phyloP scores from a whole-genome alignment of 1,139 yeast genomes.

The Geotrichum macrosporum region DNA sequence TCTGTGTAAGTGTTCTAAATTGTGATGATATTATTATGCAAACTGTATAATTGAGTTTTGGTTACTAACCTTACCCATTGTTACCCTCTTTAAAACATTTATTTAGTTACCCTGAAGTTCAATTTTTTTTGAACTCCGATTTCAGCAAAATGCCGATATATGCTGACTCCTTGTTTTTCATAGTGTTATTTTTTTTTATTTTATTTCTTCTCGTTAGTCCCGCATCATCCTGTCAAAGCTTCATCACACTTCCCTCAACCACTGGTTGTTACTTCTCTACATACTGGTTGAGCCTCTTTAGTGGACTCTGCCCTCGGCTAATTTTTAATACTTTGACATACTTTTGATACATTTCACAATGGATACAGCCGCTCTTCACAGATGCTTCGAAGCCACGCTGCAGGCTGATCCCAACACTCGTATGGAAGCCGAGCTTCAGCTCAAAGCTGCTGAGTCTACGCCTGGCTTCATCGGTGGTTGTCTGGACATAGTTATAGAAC shows the following conservation, averaged over 20 bases:
- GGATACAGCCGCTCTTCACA: constrained; percentile 64
- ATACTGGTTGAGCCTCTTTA: neutral
- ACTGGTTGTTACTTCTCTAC: neutral
- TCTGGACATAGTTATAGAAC: constrained; percentile 62
- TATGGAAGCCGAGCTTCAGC: constrained; percentile 62
- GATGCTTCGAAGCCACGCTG: constrained; percentile 78
- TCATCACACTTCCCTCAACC: neutral
- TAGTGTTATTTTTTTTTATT: neutral
- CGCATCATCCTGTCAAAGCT: neutral
- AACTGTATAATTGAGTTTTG: too few species aligned
- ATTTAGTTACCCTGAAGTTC: too few species aligned
- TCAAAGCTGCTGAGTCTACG: constrained; percentile 51
- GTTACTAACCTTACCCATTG: too few species aligned
- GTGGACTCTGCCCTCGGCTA: constrained; percentile 3
- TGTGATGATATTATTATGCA: too few species aligned
- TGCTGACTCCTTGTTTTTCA: neutral
- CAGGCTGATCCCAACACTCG: constrained; percentile 61
- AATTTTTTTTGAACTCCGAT: too few species aligned
- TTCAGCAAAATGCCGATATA: too few species aligned
- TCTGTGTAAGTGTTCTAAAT: too few species aligned
- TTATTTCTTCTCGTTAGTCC: neutral
- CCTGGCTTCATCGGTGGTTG: constrained; percentile 84
- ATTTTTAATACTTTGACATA: neutral
- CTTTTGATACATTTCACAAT: constrained; percentile 37
- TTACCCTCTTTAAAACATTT: too few species aligned